Percentiles rank a stretch among this genome's conserved stretches.
These are phyloP conservation scores for Balansia obtecta DNA, from an alignment of 2,329 filamentous ascomycete species.

Conservation along the genomic window DNA sequence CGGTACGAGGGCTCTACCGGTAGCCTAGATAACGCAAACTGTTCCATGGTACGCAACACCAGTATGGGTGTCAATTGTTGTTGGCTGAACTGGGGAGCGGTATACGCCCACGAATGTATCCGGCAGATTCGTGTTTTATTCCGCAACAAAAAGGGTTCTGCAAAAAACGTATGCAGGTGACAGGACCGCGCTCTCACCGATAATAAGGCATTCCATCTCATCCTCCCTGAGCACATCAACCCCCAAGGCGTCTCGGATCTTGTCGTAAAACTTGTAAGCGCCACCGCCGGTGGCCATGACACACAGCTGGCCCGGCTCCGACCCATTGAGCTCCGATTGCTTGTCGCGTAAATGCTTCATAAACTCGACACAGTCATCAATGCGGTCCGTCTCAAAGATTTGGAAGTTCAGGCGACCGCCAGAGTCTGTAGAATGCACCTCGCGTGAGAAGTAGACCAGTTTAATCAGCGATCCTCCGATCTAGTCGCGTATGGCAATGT, in stretches of 20 bases:
- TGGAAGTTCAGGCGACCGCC: conserved; percentile 90
- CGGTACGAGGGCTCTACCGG: too few species aligned
- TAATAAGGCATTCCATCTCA: conserved; percentile 97
- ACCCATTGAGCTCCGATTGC: conserved; percentile 64
- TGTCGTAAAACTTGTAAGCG: conserved; percentile 93
- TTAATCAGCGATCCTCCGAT: conserved; percentile 95
- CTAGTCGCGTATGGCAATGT: conserved; percentile 28
- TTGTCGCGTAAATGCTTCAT: conserved; percentile 77
- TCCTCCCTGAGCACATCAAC: conserved; percentile 88
- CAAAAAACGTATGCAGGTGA: too few species aligned
- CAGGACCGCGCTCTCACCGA: conserved; percentile 41
- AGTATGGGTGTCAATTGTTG: too few species aligned
- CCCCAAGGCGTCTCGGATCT: conserved; percentile 68
- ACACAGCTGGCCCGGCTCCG: conserved; percentile 58
- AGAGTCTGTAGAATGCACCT: conserved; percentile 63
- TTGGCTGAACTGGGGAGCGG: too few species aligned
- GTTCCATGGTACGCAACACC: too few species aligned
- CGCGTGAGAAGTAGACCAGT: conserved; percentile 91
- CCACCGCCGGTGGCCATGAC: conserved; percentile 95
- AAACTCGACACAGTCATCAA: conserved; percentile 87
- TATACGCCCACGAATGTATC: too few species aligned
- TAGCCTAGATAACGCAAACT: too few species aligned
- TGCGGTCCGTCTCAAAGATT: conserved; percentile 89
- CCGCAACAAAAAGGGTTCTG: too few species aligned
- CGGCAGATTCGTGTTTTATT: too few species aligned